Conservation (phyloP, 2,329 filamentous ascomycete species). For the Tolypocladium ophioglossoides region DNA sequence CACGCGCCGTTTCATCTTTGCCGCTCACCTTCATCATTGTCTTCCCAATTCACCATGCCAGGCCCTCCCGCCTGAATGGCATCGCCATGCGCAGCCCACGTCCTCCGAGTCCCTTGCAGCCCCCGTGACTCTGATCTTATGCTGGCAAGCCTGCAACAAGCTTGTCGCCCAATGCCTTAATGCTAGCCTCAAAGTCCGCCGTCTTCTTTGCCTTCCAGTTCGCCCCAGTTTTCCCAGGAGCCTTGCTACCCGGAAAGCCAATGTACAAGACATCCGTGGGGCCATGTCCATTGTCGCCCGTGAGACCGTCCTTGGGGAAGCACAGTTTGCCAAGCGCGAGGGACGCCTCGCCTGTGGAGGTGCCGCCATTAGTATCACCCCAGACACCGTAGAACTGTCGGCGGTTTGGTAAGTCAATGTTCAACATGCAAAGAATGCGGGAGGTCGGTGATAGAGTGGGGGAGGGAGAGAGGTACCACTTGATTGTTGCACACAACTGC, state of each 20-base stretch:
- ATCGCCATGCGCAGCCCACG: no score
- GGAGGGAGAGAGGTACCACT: conserved; percentile 14
- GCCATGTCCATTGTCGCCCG: conserved; percentile 39
- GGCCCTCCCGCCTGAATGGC: no score
- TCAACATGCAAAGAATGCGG: no score
- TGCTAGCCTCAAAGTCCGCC: conserved; percentile 35
- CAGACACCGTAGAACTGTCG: conserved; percentile 35
- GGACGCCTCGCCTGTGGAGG: conserved; percentile 35
- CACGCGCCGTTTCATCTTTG: no score
- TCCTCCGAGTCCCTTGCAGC: no score
- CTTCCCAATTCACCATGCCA: no score
- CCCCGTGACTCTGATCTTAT: neutral
- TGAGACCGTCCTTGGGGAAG: conserved; percentile 33
- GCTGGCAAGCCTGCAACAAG: conserved; percentile 21
- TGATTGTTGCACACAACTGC: conserved; percentile 31
- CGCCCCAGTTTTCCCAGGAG: conserved; percentile 35
- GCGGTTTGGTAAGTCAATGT: no score
- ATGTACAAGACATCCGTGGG: conserved; percentile 44
- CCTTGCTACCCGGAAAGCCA: conserved; percentile 35
- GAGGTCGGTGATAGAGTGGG: no score
- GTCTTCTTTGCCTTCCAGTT: conserved; percentile 36
- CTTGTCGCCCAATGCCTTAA: conserved; percentile 32
- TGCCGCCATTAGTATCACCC: conserved; percentile 45
- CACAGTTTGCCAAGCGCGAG: conserved; percentile 40
- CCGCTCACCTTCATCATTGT: no score